Percentiles rank a stretch among this genome's conserved stretches.
phyloP scores from a whole-genome alignment of 805 yeast genomes.

The Starmerella apicola region DNA sequence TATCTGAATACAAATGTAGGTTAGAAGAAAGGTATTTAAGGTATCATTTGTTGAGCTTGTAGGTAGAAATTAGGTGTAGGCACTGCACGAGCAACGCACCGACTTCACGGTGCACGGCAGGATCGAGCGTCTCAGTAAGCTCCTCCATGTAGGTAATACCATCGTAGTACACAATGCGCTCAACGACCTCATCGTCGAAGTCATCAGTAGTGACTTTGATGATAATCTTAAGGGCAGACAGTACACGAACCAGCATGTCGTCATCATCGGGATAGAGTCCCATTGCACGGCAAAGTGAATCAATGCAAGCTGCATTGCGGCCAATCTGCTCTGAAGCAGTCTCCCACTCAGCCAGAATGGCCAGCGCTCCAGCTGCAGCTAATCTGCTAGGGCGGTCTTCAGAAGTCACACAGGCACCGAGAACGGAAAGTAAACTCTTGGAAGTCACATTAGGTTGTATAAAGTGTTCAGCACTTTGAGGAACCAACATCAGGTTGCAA shows the following conservation, averaged over 20 bases:
- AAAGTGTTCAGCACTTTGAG: slow-evolving; percentile 28
- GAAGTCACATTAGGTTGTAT: slow-evolving; percentile 25
- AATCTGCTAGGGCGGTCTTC: slow-evolving; percentile 26
- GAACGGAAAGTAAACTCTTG: slow-evolving; percentile 24
- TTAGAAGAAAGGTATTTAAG: too few species aligned
- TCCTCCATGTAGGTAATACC: slow-evolving; percentile 19
- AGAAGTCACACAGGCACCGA: slow-evolving; percentile 22
- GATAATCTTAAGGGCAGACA: slow-evolving; percentile 21
- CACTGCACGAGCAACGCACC: slow-evolving; percentile 12
- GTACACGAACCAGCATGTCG: slow-evolving; percentile 24
- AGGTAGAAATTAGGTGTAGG: slow-evolving; percentile 16
- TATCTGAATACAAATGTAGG: too few species aligned
- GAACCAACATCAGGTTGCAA: slow-evolving; percentile 41
- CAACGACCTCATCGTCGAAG: slow-evolving; percentile 22
- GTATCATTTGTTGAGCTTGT: slow-evolving; percentile 14
- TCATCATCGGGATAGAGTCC: slow-evolving; percentile 19
- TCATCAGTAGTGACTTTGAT: slow-evolving; percentile 13
- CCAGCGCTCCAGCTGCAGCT: slow-evolving; percentile 33
- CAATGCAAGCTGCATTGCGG: slow-evolving; percentile 21
- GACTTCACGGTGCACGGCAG: slow-evolving; percentile 9
- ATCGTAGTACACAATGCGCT: slow-evolving; percentile 18
- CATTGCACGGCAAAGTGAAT: slow-evolving; percentile 17
- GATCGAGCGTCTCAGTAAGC: slow-evolving; percentile 15
- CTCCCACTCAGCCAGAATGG: slow-evolving; percentile 30
- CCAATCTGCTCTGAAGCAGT: slow-evolving; percentile 25